Percentiles rank a stretch among this genome's conserved stretches.
Conservation (phyloP, 441 rosid genomes). For the Gossypium schwendimanii region DNA sequence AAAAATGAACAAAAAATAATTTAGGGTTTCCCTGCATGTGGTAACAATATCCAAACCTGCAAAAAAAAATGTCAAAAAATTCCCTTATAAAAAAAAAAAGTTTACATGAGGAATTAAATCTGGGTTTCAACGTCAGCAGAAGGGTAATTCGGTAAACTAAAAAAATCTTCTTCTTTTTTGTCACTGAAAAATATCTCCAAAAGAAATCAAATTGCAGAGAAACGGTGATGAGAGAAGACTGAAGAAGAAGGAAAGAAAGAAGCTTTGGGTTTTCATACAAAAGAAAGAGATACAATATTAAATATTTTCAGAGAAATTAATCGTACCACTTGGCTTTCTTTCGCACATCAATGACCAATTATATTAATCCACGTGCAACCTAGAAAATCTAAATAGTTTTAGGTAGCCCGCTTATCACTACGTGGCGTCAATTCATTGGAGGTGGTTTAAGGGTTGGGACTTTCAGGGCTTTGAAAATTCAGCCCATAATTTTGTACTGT, state of each 20-base stretch:
- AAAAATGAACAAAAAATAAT: background rate
- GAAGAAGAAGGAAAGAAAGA: slow-evolving; percentile 4
- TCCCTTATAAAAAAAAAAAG: background rate
- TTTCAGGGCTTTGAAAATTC: background rate
- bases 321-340: background rate
- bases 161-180: background rate
- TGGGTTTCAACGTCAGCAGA: background rate
- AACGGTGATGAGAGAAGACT: background rate
- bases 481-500: slow-evolving; percentile 1
- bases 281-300: slow-evolving; percentile 2
- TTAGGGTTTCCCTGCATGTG: slow-evolving; percentile 16
- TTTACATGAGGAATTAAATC: slow-evolving; percentile 16
- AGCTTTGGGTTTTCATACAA: slow-evolving; percentile 11
- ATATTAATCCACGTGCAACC: slow-evolving; percentile 2
- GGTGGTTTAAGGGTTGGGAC: background rate
- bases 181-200: background rate
- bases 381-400: background rate
- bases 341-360: slow-evolving; percentile 10
- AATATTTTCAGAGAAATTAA: slow-evolving; percentile 11
- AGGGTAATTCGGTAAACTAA: slow-evolving; percentile 7
- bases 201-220: slow-evolving; percentile 1
- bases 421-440: slow-evolving; percentile 10
- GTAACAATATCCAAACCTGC: background rate
- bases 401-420: background rate
- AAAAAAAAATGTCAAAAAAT: background rate